Conservation (phyloP, 2,329 filamentous ascomycete genomes). For the Aspergillus sp. region DNA sequence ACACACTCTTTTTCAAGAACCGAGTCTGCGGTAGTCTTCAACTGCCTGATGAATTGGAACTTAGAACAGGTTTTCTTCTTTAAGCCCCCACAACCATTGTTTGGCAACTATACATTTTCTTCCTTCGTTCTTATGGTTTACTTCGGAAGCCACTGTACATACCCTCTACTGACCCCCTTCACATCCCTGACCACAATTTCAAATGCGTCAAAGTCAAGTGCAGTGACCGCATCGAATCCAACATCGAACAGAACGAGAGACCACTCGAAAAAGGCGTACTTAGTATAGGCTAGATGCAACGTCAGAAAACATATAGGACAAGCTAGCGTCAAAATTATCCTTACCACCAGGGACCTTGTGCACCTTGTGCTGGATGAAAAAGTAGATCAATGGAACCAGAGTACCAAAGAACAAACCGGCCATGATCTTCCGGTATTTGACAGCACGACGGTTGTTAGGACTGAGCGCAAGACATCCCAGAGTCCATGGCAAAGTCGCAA, state of each 20-base stretch:
- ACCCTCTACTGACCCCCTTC: constrained; percentile 92
- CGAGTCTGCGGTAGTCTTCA: constrained; percentile 41
- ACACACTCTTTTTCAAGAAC: constrained; percentile 71
- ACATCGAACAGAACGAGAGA: constrained; percentile 90
- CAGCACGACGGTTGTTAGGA: constrained; percentile 73
- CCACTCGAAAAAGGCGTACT: constrained; percentile 98
- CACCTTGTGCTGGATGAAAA: constrained; percentile 98
- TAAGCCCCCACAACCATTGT: constrained; percentile 30
- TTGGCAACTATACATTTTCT: constrained; percentile 48
- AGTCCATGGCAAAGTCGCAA: constrained; percentile 94
- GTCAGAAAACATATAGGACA: constrained; percentile 1
- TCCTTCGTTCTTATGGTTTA: constrained; percentile 51
- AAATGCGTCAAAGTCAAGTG: constrained; percentile 83
- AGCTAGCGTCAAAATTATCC: constrained; percentile 20
- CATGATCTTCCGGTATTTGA: constrained; percentile 85
- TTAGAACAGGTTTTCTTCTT: constrained; percentile 31
- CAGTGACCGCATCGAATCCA: constrained; percentile 90
- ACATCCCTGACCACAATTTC: constrained; percentile 85
- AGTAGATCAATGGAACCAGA: constrained; percentile 85
- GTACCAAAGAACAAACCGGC: constrained; percentile 84
- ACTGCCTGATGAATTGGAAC: constrained; percentile 41
- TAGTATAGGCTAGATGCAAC: constrained; percentile 75
- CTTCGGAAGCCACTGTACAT: constrained; percentile 92
- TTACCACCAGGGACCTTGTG: constrained; percentile 88
- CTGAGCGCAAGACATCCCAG: constrained; percentile 83